These are phyloP conservation scores for Clonostachys rhizophaga DNA, from an alignment of 2,329 filamentous ascomycete genomes.

Conservation along the genomic window DNA sequence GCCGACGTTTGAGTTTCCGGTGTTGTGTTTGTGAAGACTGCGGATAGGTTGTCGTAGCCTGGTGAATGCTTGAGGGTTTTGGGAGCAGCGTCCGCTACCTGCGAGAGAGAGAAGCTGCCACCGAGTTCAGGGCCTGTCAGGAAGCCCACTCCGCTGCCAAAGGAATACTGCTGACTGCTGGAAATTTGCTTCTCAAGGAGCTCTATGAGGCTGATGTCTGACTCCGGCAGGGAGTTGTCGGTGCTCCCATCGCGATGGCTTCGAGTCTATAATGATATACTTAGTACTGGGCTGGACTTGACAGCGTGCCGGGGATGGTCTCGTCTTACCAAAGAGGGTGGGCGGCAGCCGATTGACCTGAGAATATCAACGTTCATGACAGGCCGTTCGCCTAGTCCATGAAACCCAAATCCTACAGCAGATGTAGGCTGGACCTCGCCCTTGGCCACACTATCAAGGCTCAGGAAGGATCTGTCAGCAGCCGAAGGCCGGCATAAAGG, in stretches of 20 bases:
- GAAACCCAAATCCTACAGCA: slow-evolving; percentile 48
- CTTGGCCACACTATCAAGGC: slow-evolving; percentile 41
- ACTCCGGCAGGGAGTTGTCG: no score
- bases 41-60: slow-evolving; percentile 12
- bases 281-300: no score
- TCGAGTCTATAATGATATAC: no score
- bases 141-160: no score
- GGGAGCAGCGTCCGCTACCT: background rate
- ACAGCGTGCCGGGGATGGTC: no score
- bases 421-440: slow-evolving; percentile 44
- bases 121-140: no score
- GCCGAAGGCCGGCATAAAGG: slow-evolving; percentile 38
- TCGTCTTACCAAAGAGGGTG: slow-evolving; percentile 26
- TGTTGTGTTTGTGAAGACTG: slow-evolving; percentile 2
- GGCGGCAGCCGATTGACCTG: slow-evolving; percentile 30
- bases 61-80: slow-evolving; percentile 14
- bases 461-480: slow-evolving; percentile 39
- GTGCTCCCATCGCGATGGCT: no score
- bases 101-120: no score
- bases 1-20: no score
- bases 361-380: slow-evolving; percentile 30
- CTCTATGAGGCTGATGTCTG: no score
- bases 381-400: slow-evolving; percentile 34
- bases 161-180: no score
- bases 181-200: no score